phyloP scores from a whole-genome alignment of 2,329 filamentous ascomycete genomes.

The Sclerotinia borealis region DNA sequence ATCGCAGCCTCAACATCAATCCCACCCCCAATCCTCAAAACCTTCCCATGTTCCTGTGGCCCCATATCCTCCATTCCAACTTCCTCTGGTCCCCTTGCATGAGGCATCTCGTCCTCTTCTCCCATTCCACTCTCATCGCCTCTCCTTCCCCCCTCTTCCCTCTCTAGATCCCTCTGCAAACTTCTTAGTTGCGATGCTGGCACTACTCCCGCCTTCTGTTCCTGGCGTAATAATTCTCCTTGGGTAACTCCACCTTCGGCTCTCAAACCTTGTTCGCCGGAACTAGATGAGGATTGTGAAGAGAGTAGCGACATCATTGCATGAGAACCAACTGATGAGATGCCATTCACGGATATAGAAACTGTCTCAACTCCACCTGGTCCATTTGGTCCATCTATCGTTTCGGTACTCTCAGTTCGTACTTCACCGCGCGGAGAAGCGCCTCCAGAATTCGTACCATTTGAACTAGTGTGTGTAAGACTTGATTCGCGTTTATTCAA shows the following conservation, averaged over 20 bases:
- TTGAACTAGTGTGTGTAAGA: constrained; percentile 6
- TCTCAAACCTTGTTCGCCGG: constrained; percentile 22
- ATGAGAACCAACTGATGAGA: constrained; percentile 42
- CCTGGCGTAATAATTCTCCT: constrained; percentile 78
- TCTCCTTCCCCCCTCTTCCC: neutral
- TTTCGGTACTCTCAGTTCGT: constrained; percentile 69
- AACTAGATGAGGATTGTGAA: constrained; percentile 22
- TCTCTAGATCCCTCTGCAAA: constrained; percentile 30
- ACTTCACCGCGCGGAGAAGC: constrained; percentile 42
- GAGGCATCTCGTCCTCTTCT: constrained; percentile 62
- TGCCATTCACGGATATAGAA: constrained; percentile 66
- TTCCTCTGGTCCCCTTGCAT: constrained; percentile 76
- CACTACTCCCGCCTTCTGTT: constrained; percentile 75
- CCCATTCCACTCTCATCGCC: constrained; percentile 28
- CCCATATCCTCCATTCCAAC: constrained; percentile 86
- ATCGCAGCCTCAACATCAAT: constrained; percentile 58
- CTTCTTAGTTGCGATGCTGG: constrained; percentile 53
- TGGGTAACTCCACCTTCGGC: constrained; percentile 61
- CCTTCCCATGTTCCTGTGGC: constrained; percentile 49
- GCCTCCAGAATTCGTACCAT: neutral
- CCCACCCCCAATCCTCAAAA: constrained; percentile 32
- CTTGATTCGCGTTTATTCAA: constrained; percentile 42
- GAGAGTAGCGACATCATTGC: constrained; percentile 31
- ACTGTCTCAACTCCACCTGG: constrained; percentile 76
- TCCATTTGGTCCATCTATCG: constrained; percentile 75